A percentile compares a stretch with the other conserved stretches of the same genome.
phyloP scores from a whole-genome alignment of 495 filamentous ascomycete genomes.

The Talaromyces proteolyticus region DNA sequence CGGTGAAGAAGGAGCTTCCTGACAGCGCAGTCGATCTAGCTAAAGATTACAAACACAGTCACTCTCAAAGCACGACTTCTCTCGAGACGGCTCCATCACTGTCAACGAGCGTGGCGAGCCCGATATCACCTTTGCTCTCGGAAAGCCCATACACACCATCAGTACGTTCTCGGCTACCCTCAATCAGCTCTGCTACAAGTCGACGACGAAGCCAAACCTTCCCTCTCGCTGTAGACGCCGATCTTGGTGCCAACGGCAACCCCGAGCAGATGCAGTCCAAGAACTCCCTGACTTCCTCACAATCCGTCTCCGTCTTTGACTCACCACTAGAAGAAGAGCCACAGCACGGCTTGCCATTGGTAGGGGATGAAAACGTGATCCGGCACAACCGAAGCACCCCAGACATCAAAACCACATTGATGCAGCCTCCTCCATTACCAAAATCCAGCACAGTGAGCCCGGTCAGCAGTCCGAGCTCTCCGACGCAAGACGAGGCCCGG shows the following conservation, averaged over 20 bases:
- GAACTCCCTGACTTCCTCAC: conserved; percentile 43
- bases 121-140: conserved; percentile 79
- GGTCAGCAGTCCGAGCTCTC: conserved; percentile 45
- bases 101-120: conserved; percentile 72
- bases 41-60: conserved; percentile 46
- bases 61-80: conserved; percentile 53
- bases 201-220: conserved; percentile 91
- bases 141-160: conserved; percentile 66
- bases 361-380: conserved; percentile 17
- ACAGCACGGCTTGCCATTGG: background rate
- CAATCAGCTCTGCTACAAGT: conserved; percentile 47
- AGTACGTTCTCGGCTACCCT: conserved; percentile 56
- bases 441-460: conserved; percentile 35
- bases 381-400: conserved; percentile 41
- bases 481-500: conserved; percentile 85
- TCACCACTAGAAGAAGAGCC: conserved; percentile 56
- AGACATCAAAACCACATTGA: conserved; percentile 38
- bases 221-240: conserved; percentile 66
- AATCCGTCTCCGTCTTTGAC: conserved; percentile 60
- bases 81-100: conserved; percentile 58
- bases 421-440: conserved; percentile 36
- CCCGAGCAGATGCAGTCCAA: conserved; percentile 55
- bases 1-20: conserved; percentile 45
- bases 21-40: conserved; percentile 47
- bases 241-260: conserved; percentile 56